Base-by-base conservation (phyloP, 148 eudicot genomes). In the Fallopia convolvulus region DNA sequence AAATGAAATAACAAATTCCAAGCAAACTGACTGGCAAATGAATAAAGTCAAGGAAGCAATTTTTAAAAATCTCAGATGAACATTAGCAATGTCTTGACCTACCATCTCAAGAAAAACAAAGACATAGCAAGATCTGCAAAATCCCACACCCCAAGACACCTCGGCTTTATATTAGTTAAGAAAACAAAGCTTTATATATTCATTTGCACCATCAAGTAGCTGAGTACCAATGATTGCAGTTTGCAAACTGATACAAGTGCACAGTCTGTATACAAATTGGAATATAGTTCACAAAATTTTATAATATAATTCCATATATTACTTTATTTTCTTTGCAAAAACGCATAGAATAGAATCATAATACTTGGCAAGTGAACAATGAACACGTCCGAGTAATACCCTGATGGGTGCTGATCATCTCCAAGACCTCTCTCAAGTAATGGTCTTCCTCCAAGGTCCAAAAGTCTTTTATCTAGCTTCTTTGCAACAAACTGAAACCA, bases 401-500 rank as follows among this genome's bases (percentile, higher is more conserved):
- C 97, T 75, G 97, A 92, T 87, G 93, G 96, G 77, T 94, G 98
- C 75, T 94, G 97, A 85, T 94, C 98, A 84, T 94, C 98, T 82
- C 98, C 98, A 56, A 94, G 87, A 76, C 98, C 98, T 83, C 83
- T 89, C 78, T 92, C 97, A 82, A 92, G 76, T 75, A 94, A 82
- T 5, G 90, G 79, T 17, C 65, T 82, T 80, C 88, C 97, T 58
- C 97, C 99, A 78, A 94, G 97, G 86, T 86, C 92, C 23, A 81
- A 81, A 63, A 94, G 90, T 82, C 99, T 88, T 81, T 87, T 92
- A 84, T 92, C 97, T 83, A 94, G 89, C 87, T 89, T 92, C 90
- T 94, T 94, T 68, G 97, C 99, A 50, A 88, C 99, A 90, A 94
- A 94, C 99, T 94, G 90, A 78, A 86, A 74, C 42, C 39, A 77